phyloP scores from a whole-genome alignment of 2,329 filamentous ascomycete species.

The Arthrobotrys sphaeroides region DNA sequence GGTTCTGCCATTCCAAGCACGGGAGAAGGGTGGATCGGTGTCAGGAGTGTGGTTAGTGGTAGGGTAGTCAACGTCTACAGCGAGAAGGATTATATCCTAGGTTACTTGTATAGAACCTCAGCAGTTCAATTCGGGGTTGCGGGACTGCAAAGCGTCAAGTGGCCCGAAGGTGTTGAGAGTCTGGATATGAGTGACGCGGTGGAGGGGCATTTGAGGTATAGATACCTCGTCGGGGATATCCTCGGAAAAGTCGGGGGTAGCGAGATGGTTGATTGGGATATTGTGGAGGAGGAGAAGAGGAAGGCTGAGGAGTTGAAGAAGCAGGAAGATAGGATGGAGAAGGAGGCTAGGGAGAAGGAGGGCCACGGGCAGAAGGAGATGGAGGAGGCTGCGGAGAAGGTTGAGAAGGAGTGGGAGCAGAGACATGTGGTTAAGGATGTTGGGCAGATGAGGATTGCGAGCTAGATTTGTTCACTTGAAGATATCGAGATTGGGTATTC shows the following conservation, averaged over 20 bases:
- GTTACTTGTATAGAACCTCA: slow-evolving; percentile 84
- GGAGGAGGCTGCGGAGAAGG: slow-evolving; percentile 50
- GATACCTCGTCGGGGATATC: slow-evolving; percentile 73
- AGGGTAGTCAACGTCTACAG: slow-evolving; percentile 88
- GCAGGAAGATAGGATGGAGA: slow-evolving; percentile 50
- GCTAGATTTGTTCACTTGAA: slow-evolving; percentile 1
- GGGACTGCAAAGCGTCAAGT: slow-evolving; percentile 78
- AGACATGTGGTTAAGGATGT: slow-evolving; percentile 57
- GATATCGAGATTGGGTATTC: not conserved
- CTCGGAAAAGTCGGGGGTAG: slow-evolving; percentile 75
- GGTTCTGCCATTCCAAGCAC: slow-evolving; percentile 78
- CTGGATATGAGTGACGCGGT: slow-evolving; percentile 73
- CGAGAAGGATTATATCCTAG: slow-evolving; percentile 85
- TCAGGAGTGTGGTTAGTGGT: slow-evolving; percentile 81
- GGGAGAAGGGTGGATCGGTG: slow-evolving; percentile 76
- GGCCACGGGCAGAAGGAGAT: slow-evolving; percentile 17
- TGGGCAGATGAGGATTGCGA: slow-evolving; percentile 41
- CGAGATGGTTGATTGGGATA: slow-evolving; percentile 67
- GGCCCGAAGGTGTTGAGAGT: slow-evolving; percentile 74
- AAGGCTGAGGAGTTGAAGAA: slow-evolving; percentile 48
- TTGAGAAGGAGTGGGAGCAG: slow-evolving; percentile 53
- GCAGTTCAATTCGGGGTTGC: slow-evolving; percentile 84
- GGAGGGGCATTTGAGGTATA: slow-evolving; percentile 76
- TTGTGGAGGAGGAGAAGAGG: slow-evolving; percentile 60
- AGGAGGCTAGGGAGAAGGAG: slow-evolving; percentile 44